Evolutionary conservation across 805 yeast species (phyloP), one percentile per base, ranked within the genome.

Genomic region (Huiozyma naganishii): DNA sequence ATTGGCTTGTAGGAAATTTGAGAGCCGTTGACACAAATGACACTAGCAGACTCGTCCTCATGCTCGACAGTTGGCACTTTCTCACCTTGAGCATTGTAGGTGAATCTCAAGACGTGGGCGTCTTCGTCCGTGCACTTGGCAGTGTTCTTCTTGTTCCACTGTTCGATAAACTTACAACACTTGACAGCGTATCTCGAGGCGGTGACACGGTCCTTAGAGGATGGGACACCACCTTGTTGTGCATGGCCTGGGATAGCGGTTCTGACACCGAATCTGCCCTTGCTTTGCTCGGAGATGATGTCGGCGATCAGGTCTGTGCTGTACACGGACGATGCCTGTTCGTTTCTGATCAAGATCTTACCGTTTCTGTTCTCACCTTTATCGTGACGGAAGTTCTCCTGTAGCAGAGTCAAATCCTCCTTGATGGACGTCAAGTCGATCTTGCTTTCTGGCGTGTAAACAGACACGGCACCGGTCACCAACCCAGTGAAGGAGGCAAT

Each of bases 191-290:
- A 82, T 61, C 97, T 77, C 6, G 89, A 80, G 6, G 95, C 95
- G 51, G 81, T 75, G 34, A 88, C 80, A 64, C 97, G 79, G 62
- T 92, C 98, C 70, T 89, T 83, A 6, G 97, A 87, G 6, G 95
- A 81, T 41, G 98, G 98, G 43, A 79, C 76, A 47, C 89, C 92
- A 62, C 98, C 98, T 68, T 92, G 98, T 72, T 92, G 98, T 46
- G 90, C 92, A 61, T 90, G 97, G 29, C 98, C 98, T 28, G 98
- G 98, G 47, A 89, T 78, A 11, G 97, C 97, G 5, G 95, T 88
- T 62, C 94, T 81, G 12, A 92, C 83, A 56, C 89, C 97, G 61
- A 85, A 92, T 51, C 72, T 73, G 40, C 83, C 85, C 34, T 73
- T 65, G 32, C 88, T 80, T 55, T 86, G 89, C 57, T 83, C 83